Base-by-base conservation (phyloP, 148 eudicot species). In the Silene latifolia region DNA sequence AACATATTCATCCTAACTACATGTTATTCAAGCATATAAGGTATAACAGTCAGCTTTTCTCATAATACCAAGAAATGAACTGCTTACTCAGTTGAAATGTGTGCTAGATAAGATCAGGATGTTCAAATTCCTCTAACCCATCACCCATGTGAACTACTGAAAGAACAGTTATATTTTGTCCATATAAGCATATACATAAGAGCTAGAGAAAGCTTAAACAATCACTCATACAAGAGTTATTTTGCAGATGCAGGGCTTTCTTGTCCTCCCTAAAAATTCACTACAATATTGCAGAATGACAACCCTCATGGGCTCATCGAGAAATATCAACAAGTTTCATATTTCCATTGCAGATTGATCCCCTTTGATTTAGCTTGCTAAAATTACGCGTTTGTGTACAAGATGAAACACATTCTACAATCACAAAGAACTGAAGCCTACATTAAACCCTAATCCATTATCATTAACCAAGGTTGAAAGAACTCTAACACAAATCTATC, bases 261-360 rank as follows among this genome's bases (percentile, higher is more conserved):
- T 11, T 65, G 8, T 35, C 44, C 21, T 35, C 51, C 44, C 44
- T n/a, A 66, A 7, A 66, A n/a, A 18, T 8, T 35, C 8, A 39
- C 69, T 35, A 66, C 72, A 47, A 48, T 69, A 11, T 46, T 12
- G 18, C 57, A 47, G 53, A 20, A 21, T 35, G 69, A 65, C 69
- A 14, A 51, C 56, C 4, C 3, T 51, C 56, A 12, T 15, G 56
- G 56, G 4, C 47, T 32, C 20, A 35, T 32, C 21, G 3, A 65
- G 5, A 35, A 27, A 65, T 0, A 5, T 1, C 3, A 35, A 18
- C 7, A 32, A 27, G 12, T 65, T 65, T 32, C 47, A 17, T 65
- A 35, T 23, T 62, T 62, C 9, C 48, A 65, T 18, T 65, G 13
- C 48, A 32, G 48, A 35, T 32, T 65, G 44, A 65, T 20, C 6